phyloP scores from a whole-genome alignment of 2,329 filamentous ascomycete genomes.

The Zarea fungicola region DNA sequence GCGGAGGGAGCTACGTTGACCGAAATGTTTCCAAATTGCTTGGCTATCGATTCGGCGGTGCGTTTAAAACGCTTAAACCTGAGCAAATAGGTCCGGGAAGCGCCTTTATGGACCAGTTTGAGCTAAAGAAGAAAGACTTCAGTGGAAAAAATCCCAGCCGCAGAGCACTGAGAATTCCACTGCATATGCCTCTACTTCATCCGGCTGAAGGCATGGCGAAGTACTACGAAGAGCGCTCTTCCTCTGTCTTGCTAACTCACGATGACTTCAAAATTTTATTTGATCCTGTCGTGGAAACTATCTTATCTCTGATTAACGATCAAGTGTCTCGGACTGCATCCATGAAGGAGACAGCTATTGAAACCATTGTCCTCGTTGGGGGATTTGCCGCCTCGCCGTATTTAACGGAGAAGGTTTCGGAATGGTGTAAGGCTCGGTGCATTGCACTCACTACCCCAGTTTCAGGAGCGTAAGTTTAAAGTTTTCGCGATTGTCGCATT shows the following conservation, averaged over 20 bases:
- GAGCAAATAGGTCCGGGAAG: constrained; percentile 16
- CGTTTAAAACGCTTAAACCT: constrained; percentile 3
- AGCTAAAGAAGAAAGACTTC: constrained; percentile 17
- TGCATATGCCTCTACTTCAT: not conserved
- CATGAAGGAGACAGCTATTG: not conserved
- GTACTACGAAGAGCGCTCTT: not conserved
- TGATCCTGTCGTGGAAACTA: not conserved
- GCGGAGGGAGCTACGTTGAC: constrained; percentile 15
- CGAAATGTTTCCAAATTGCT: constrained; percentile 14
- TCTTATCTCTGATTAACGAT: not conserved
- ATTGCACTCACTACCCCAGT: not conserved
- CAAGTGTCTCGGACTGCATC: not conserved
- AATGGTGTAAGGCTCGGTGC: not conserved
- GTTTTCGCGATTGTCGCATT: no score
- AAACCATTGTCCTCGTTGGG: not conserved
- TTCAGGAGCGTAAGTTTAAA: constrained; percentile 9
- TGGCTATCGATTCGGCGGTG: constrained; percentile 12
- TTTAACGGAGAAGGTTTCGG: not conserved
- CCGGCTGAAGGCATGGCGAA: not conserved
- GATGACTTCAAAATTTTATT: not conserved
- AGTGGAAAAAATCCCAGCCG: not conserved
- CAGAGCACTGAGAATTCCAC: not conserved
- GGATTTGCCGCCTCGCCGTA: constrained; percentile 1
- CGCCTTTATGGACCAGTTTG: constrained; percentile 16
- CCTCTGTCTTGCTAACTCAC: not conserved